Evolutionary conservation across 2,329 filamentous ascomycete species (phyloP), one percentile per base, ranked within the genome.

Genomic region (Fusarium nanum): DNA sequence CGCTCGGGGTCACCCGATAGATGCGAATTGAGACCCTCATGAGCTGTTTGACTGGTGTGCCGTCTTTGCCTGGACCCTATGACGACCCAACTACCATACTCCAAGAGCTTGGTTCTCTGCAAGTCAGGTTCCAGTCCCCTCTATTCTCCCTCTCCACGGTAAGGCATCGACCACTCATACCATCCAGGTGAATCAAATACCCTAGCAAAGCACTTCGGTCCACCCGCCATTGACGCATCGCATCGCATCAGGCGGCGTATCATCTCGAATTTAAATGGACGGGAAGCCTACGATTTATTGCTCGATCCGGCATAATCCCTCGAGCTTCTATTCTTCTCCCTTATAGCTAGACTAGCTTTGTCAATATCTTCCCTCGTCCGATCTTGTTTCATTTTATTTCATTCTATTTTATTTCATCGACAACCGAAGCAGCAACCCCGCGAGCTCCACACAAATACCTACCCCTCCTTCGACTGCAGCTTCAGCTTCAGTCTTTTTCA

Each of bases 51-150:
- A 66, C 56, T 75, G 71, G 71, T 49, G 61, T 73, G 73, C 70
- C 72, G 53, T 50, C 53, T 32, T 25, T 44, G 16, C 14, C n/a
- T 28, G 49, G 55, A 52, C 56, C 65, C 56, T 61, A 69, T 69
- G 67, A 63, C 45, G 61, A 47, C 49, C 60, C 27, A 50, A 56
- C 53, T 52, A 37, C 42, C 58, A 46, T 41, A 45, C 59, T 59
- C 56, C 49, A 54, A 68, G 55, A 57, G 59, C 59, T 44, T 65
- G 32, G 63, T 44, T 54, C 41, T 54, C 67, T 75, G 69, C 69
- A 65, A 45, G 69, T 71, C 64, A 75, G 64, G 73, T 75, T 72
- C 70, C 46, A 74, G 67, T 37, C 70, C 70, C 71, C 67, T 56
- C 69, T 25, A 48, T 30, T 65, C 50, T 58, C 54, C 22, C 30